Evolutionary conservation across 139 green algal species (phyloP).

Genomic region (Closterium sp.): DNA sequence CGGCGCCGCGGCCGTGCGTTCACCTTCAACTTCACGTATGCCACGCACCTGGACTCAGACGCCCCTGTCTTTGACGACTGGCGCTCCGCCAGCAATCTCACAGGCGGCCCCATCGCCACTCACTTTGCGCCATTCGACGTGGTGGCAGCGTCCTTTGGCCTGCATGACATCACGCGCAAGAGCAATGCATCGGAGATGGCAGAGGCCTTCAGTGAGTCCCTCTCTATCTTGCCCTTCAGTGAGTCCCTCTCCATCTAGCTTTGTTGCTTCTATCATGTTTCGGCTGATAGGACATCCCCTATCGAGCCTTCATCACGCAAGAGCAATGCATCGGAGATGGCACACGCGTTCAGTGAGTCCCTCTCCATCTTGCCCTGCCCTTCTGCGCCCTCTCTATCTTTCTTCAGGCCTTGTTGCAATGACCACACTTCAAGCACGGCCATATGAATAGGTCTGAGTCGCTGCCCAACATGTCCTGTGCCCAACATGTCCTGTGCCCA

Average conservation of each 20-base stretch:
- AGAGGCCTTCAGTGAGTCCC: neutral
- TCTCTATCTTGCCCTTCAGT: no score
- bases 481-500: no score
- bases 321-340: no score
- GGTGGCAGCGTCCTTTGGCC: neutral
- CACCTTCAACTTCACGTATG: neutral
- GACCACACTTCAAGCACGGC: neutral
- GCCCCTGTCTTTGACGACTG: neutral
- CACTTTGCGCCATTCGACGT: neutral
- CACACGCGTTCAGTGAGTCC: no score
- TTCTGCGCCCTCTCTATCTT: no score
- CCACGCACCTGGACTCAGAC: neutral
- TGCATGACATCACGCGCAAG: neutral
- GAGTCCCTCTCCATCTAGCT: no score
- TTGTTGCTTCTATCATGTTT: no score
- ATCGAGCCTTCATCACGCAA: no score
- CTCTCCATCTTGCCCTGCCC: no score
- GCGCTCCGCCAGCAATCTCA: neutral
- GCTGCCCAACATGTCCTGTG: no score
- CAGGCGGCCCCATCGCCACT: neutral
- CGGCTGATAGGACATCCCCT: no score
- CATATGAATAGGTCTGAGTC: no score
- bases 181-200: neutral
- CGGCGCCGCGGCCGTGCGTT: neutral
- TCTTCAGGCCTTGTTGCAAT: neutral